Evolutionary conservation across 345 rosid genomes (phyloP), one percentile per base, ranked within the genome.

Genomic region (Eucalyptus urophylla): DNA sequence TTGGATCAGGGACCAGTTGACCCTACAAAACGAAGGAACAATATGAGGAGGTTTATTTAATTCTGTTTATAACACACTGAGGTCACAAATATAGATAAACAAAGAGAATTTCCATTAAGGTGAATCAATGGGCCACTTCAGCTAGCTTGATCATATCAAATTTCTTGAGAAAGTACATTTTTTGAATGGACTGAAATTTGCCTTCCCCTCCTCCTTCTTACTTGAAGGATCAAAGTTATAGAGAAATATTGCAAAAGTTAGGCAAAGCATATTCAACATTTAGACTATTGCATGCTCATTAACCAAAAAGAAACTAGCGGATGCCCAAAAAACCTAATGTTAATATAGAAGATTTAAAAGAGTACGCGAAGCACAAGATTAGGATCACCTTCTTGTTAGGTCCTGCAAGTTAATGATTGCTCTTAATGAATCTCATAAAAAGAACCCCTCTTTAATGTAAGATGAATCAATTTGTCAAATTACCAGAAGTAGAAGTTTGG

Each of bases 1-100:
- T 92, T 25, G 96, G 93, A 93, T 96, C 98, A 54, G 98, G 96
- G 87, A 95, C 94, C 92, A 98, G 87, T 89, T 95, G 97, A 89
- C 94, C 98, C 99, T 98, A 95, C 76, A 76, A 40, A 37, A 40
- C 8, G 29, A 76, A 76, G 13, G 15, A 76, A 76, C 14, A 11
- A 22, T 21, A 76, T 40, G 85, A 76, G 83, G 83, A 21, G 85
- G 47, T 76, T 76, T 6, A 72, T 37, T 7, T 44, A 76, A 40
- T 76, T 76, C 83, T 76, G 15, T 7, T 40, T 76, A 11, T 37
- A 40, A 76, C 27, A 22, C 15, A 40, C 47, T 3, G 15, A 76
- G 47, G 47, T 21, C 85, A 40, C 85, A 76, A 72, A 72, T 9
- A 33, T 17, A 69, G 22, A 76, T 40, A 76, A 40, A 40, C 47